Percentiles rank a stretch among this genome's conserved stretches.
phyloP scores from a whole-genome alignment of 2,329 filamentous ascomycete genomes.

The Hymenoscyphus linearis region DNA sequence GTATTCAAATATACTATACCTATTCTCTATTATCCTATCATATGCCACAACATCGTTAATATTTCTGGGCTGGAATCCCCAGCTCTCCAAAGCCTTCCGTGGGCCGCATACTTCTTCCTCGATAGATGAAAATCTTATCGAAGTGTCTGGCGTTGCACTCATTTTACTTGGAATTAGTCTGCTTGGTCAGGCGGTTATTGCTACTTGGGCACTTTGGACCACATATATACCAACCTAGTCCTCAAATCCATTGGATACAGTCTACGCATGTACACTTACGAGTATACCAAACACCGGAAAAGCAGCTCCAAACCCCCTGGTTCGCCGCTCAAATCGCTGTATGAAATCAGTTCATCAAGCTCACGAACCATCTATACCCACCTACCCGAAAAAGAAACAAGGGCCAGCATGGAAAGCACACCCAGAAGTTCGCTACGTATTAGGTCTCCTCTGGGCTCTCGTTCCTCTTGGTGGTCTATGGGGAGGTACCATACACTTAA shows the following conservation, averaged over 20 bases:
- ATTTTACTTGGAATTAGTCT: constrained; percentile 28
- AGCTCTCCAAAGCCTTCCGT: constrained; percentile 18
- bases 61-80: constrained; percentile 27
- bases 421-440: constrained; percentile 20
- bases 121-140: constrained; percentile 13
- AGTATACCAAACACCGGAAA: constrained; percentile 10
- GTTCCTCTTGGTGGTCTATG: constrained; percentile 14
- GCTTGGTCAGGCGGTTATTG: constrained; percentile 26
- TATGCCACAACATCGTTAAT: constrained; percentile 30
- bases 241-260: constrained; percentile 31
- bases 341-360: constrained; percentile 30
- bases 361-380: constrained; percentile 13
- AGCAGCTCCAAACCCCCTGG: constrained; percentile 11
- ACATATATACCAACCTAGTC: constrained; percentile 29
- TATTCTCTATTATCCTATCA: constrained; percentile 27
- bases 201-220: constrained; percentile 26
- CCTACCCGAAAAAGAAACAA: constrained; percentile 22
- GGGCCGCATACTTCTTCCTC: constrained; percentile 3
- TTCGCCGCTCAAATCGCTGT: constrained; percentile 12
- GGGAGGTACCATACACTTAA: constrained; percentile 19
- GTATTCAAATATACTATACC: constrained; percentile 24
- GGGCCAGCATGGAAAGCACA: constrained; percentile 23
- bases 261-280: constrained; percentile 18
- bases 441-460: constrained; percentile 22
- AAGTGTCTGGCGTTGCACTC: constrained; percentile 23